phyloP scores from a whole-genome alignment of 2,329 filamentous ascomycete genomes.

The Xylaria sp. region DNA sequence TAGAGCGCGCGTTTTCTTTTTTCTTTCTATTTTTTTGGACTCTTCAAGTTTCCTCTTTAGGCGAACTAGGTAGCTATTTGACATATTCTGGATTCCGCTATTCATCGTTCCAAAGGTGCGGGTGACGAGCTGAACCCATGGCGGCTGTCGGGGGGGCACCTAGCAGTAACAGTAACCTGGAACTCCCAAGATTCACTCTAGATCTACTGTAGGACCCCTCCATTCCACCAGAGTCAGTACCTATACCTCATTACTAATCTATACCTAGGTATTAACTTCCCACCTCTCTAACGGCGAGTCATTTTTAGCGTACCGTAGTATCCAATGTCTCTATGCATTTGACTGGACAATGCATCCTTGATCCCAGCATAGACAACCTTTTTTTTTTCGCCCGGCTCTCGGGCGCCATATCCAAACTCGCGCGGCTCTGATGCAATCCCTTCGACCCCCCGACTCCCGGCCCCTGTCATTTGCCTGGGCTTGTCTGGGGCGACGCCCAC shows the following conservation, averaged over 20 bases:
- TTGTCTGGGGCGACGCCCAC: slow-evolving; percentile 24
- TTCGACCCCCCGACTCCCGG: slow-evolving; percentile 44
- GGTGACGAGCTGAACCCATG: neutral
- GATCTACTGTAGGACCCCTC: slow-evolving; percentile 13
- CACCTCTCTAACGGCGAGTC: slow-evolving; percentile 6
- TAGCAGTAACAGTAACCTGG: too few species aligned
- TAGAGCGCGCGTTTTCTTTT: neutral
- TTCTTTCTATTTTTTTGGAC: neutral
- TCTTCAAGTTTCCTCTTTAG: neutral
- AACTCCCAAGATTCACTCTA: neutral
- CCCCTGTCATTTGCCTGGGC: slow-evolving; percentile 34
- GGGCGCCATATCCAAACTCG: slow-evolving; percentile 33
- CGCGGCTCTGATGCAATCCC: slow-evolving; percentile 41
- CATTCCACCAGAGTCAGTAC: neutral
- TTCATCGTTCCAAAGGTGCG: neutral
- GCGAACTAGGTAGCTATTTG: neutral
- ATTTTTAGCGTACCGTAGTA: neutral
- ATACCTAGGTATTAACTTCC: neutral
- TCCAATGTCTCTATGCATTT: neutral
- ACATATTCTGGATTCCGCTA: neutral
- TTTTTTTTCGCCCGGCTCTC: slow-evolving; percentile 41
- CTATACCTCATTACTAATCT: neutral
- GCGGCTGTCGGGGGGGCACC: slow-evolving; percentile 27
- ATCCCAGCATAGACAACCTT: slow-evolving; percentile 1
- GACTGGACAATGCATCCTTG: neutral